Evolutionary conservation across 208 protist species (phyloP), one percentile per base, ranked within the genome.

Genomic region (Trypanosomatidae sp.): DNA sequence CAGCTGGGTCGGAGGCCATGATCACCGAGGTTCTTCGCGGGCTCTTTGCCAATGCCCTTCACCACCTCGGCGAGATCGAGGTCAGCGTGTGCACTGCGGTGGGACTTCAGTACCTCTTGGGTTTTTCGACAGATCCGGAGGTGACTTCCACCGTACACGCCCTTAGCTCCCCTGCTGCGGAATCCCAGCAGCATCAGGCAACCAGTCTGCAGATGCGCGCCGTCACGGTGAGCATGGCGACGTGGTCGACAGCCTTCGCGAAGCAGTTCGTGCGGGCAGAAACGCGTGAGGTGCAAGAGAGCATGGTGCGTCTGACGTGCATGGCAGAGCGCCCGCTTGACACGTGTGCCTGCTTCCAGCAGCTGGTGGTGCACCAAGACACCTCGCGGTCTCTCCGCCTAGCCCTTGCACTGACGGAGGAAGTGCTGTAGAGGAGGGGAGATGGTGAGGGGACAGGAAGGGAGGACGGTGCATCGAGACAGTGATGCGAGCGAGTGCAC

Each of bases 261-360:
- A 66, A 64, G 58, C 71, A 71, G 47, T 82, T 73, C 79, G 62
- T 79, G 53, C 75, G 33, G 44, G 68, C 69, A 15, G 64, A 81
- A 41, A 76, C 71, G 22, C 80, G 52, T 9, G 66, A 74, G 17
- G 64, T 77, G 47, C 65, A 79, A 64, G 74, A 88, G 43, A 79
- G 79, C 64, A 71, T 70, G 36, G 78, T 84, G 41, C 87, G 89
- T 9, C 73, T 91, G n/a, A 93, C 87, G 30, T 95, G 91, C 69
- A 82, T 93, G 77, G 91, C 91, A 13, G 88, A 95, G 69, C 80
- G 88, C 7, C 91, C 91, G 3, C 52, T 91, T 30, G 83, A 89
- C 67, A 95, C 91, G 5, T 74, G 80, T 6, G 64, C 75, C 15
- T 93, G 91, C 65, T 92, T 91, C 64, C 91, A 95, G 81, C 88